Percentiles rank a stretch among this genome's conserved stretches.
phyloP scores from a whole-genome alignment of 2,329 filamentous ascomycete species.

The Neonectria punicea region DNA sequence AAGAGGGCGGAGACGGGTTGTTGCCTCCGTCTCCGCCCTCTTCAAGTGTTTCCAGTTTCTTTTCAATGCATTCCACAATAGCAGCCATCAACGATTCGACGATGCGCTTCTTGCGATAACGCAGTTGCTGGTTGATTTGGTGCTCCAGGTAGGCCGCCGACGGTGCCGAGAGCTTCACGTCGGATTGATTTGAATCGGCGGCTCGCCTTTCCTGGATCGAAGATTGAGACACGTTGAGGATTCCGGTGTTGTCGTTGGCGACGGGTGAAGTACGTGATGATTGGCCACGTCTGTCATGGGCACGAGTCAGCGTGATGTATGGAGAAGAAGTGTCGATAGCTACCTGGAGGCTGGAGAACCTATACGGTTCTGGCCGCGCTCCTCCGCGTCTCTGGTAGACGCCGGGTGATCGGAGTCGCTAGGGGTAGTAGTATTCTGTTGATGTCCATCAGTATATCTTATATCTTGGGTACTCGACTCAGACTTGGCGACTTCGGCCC shows the following conservation, averaged over 20 bases:
- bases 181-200: constrained; percentile 34
- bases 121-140: constrained; percentile 23
- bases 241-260: constrained; percentile 22
- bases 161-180: constrained; percentile 23
- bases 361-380: constrained; percentile 37
- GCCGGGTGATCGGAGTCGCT: constrained; percentile 20
- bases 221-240: constrained; percentile 36
- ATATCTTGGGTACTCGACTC: too few relatives aligned
- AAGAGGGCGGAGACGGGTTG: constrained; percentile 29
- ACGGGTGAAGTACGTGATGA: constrained; percentile 25
- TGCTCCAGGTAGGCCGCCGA: constrained; percentile 28
- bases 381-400: constrained; percentile 35
- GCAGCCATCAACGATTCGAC: constrained; percentile 28
- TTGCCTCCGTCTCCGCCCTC: constrained; percentile 25
- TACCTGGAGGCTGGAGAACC: constrained; percentile 38
- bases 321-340: not conserved
- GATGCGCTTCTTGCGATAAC: constrained; percentile 25
- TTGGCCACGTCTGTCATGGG: constrained; percentile 24
- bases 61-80: constrained; percentile 25
- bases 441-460: not conserved
- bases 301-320: not conserved
- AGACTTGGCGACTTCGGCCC: too few relatives aligned
- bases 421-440: not conserved
- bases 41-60: constrained; percentile 29
- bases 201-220: constrained; percentile 29